Evolutionary conservation across 805 yeast species (phyloP).

Genomic region (Ogataea neopini): DNA sequence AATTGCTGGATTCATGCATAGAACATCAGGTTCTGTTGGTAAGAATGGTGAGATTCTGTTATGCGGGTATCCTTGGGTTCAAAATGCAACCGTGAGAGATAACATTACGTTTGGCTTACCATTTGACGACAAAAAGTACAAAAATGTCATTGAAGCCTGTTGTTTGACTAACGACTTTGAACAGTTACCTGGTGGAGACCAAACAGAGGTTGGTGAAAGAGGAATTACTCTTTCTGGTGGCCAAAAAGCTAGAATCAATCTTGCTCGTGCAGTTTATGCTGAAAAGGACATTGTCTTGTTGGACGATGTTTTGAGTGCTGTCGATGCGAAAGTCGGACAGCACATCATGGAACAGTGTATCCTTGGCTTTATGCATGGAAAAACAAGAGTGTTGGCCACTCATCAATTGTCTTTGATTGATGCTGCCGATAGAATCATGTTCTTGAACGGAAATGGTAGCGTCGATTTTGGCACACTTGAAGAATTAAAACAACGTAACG

Average conservation of each 20-base stretch:
- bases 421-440: constrained; percentile 67
- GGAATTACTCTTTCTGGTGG: constrained; percentile 90
- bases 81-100: constrained; percentile 74
- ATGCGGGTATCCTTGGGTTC: constrained; percentile 79
- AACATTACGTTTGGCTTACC: constrained; percentile 70
- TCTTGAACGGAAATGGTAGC: constrained; percentile 61
- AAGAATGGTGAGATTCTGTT: constrained; percentile 54
- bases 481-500: constrained; percentile 48
- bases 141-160: constrained; percentile 60
- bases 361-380: constrained; percentile 50
- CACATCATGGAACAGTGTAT: constrained; percentile 74
- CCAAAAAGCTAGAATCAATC: constrained; percentile 76
- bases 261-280: constrained; percentile 78
- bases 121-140: constrained; percentile 52
- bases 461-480: constrained; percentile 60
- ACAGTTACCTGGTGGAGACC: constrained; percentile 71
- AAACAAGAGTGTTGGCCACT: constrained; percentile 76
- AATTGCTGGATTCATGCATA: constrained; percentile 69
- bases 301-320: constrained; percentile 81
- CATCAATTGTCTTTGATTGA: constrained; percentile 75
- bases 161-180: constrained; percentile 65
- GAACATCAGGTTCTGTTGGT: constrained; percentile 49
- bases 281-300: constrained; percentile 63
- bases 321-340: constrained; percentile 81
- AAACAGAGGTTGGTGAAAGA: constrained; percentile 80